A percentile compares a stretch with the other conserved stretches of the same genome.
Evolutionary conservation across 2,329 filamentous ascomycete genomes (phyloP).

Genomic region (Curvularia verruculosa): DNA sequence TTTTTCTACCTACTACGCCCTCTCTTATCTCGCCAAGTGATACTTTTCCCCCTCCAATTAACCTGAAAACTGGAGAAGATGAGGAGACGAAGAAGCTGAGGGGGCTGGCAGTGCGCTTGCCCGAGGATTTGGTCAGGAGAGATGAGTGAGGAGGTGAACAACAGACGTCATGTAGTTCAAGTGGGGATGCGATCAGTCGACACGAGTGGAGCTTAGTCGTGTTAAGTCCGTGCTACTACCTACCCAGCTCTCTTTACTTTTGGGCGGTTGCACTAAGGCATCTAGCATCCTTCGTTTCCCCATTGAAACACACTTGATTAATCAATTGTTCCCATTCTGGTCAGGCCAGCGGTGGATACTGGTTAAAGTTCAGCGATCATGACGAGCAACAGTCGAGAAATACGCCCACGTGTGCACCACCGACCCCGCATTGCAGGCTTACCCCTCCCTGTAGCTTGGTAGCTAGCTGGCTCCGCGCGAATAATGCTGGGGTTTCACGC

Average conservation of each 20-base stretch:
- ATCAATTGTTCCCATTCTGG: slow-evolving; percentile 14
- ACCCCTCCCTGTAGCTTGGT: slow-evolving; percentile 34
- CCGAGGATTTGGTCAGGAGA: neutral
- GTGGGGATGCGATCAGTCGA: neutral
- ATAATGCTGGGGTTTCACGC: slow-evolving; percentile 10
- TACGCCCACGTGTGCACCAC: slow-evolving; percentile 32
- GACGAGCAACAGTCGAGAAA: slow-evolving; percentile 23
- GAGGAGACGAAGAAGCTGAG: neutral
- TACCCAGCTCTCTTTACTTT: slow-evolving; percentile 2
- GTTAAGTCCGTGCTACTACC: neutral
- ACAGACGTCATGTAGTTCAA: neutral
- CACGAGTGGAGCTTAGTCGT: neutral
- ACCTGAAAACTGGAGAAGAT: neutral
- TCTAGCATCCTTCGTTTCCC: slow-evolving; percentile 2
- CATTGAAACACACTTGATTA: slow-evolving; percentile 11
- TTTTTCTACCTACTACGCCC: neutral
- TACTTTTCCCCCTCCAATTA: neutral
- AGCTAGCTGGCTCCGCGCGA: slow-evolving; percentile 22
- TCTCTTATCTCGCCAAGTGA: neutral
- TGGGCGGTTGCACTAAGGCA: neutral
- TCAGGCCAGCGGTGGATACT: slow-evolving; percentile 9
- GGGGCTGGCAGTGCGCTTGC: neutral
- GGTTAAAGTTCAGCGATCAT: slow-evolving; percentile 5
- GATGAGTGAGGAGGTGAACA: neutral
- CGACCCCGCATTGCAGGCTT: slow-evolving; percentile 35